Base-by-base conservation (phyloP, 805 yeast genomes). In the Maudiozyma bulderi region DNA sequence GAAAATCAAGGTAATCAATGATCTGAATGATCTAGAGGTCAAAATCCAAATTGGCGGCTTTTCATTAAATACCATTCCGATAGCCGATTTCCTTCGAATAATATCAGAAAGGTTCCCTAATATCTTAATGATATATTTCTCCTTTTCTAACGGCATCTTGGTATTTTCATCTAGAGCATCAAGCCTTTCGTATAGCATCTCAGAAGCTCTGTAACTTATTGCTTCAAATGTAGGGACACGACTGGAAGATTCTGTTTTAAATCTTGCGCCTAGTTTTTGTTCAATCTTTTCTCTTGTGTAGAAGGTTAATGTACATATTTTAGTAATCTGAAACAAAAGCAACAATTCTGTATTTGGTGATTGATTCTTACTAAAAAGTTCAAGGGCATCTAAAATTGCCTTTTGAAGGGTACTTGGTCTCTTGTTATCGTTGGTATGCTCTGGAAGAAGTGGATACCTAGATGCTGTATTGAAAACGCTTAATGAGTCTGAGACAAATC, bases 401-500 rank as follows among this genome's bases (percentile, higher is more conserved):
- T 58, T 52, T 59, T 90, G 98, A 41, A 91, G 66, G 8, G 73
- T 71, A 0, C 96, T 77, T 47, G 81, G 78, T 28, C 75, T 76
- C 15, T 65, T 58, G 40, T 71, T 68, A 60, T 88, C 96, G 4
- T 68, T 61, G 34, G 71, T 71, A 53, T 71, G 72, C 32, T 72
- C 78, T 8, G 88, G 84, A 37, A 87, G 69, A 10, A 84, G 73
- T 1, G 95, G 95, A 62, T 84, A 88, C 40, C 86, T 69, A 0
- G 85, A 78, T 50, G 88, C 79, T 13, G 80, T 72, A 56, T 78
- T 78, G 58, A 91, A 73, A 5, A 81, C 66, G n/a, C 68, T 68
- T 37, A 87, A 63, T n/a, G 84, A 70, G 26, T 63, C 68, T 41
- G 71, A 76, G n/a, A 80, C 69, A 47, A 64, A 57, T 7, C 57